Base-by-base conservation (phyloP, 2,329 filamentous ascomycete species). In the Aspergillus piperis region DNA sequence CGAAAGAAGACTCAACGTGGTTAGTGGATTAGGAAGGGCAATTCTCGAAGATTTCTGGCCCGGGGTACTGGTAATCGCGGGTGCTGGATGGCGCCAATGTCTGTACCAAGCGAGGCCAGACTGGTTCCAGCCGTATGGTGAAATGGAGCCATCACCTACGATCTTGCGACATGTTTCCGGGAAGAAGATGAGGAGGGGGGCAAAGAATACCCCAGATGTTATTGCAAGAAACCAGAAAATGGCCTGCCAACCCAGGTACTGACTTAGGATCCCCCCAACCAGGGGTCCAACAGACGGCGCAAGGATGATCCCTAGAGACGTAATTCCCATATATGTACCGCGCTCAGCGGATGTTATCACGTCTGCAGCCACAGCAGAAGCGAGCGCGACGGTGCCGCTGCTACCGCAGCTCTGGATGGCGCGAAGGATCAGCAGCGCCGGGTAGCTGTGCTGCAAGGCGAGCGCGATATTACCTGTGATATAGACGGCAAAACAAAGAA, bases 181-280 rank as follows among this genome's bases (percentile, higher is more conserved):
- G n/a, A 77, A 70, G 56, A 70, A 67, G 1, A 73, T 15, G 5
- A 70, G 11, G 1, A 73, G 52, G 0, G 62, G 62, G 2, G 70
- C 15, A 21, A 68, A 63, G 21, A 71, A 75, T 1, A 66, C 62
- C 0, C 69, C 73, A 0, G 76, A 71, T 27, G 78, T 68, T 17
- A 83, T 80, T 8, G 78, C 71, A 2, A 85, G 71, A 59, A 84
- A 82, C 81, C 82, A 85, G 63, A 85, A 86, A 6, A 85, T 78
- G 1, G 76, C 75, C 41, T 77, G 71, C 82, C 83, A 85, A 0
- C 82, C 83, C 0, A 84, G 64, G 42, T 76, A 75, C 51, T 81
- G 77, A 0, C 78, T 74, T 0, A 85, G 62, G 0, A 79, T 68
- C 7, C 83, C 83, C 0, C 83, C 83, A 23, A 85, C 77, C 0